These are phyloP conservation scores for Curvularia hawaiiensis DNA, from an alignment of 2,329 filamentous ascomycete genomes.

Conservation along the genomic window DNA sequence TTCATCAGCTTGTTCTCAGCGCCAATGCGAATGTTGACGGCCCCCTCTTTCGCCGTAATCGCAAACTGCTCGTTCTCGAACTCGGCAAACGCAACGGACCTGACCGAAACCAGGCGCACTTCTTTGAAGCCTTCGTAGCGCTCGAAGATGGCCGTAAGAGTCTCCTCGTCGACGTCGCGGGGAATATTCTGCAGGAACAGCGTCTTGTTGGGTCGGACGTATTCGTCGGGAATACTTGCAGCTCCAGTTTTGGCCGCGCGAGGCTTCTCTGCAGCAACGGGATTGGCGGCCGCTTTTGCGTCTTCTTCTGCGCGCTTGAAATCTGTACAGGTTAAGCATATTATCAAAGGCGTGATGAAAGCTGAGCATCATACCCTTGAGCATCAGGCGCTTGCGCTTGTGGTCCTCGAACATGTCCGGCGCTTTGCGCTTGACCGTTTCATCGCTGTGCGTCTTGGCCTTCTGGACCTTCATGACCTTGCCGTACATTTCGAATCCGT, in stretches of 20 bases:
- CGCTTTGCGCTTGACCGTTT: constrained; percentile 77
- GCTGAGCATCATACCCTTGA: constrained; percentile 72
- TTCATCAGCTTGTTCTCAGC: constrained; percentile 79
- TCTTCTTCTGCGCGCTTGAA: constrained; percentile 83
- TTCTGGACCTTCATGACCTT: constrained; percentile 87
- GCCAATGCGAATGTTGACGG: constrained; percentile 80
- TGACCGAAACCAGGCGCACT: constrained; percentile 83
- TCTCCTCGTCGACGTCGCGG: constrained; percentile 82
- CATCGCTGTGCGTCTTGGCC: constrained; percentile 84
- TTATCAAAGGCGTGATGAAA: constrained; percentile 40
- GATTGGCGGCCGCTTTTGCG: constrained; percentile 76
- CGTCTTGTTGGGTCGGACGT: constrained; percentile 95
- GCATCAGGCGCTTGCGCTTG: constrained; percentile 80
- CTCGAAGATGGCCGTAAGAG: constrained; percentile 78
- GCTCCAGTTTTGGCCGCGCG: constrained; percentile 72
- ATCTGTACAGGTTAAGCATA: constrained; percentile 52
- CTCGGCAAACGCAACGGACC: constrained; percentile 95
- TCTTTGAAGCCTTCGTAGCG: constrained; percentile 95
- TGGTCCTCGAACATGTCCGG: constrained; percentile 85
- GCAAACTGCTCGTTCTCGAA: constrained; percentile 90
- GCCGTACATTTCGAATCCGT: constrained; percentile 91
- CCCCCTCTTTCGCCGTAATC: constrained; percentile 92
- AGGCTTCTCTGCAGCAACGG: constrained; percentile 57
- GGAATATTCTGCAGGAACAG: constrained; percentile 93
- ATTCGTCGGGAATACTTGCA: constrained; percentile 92